phyloP scores from a whole-genome alignment of 345 rosid genomes.

The Schrenkiella parvula region DNA sequence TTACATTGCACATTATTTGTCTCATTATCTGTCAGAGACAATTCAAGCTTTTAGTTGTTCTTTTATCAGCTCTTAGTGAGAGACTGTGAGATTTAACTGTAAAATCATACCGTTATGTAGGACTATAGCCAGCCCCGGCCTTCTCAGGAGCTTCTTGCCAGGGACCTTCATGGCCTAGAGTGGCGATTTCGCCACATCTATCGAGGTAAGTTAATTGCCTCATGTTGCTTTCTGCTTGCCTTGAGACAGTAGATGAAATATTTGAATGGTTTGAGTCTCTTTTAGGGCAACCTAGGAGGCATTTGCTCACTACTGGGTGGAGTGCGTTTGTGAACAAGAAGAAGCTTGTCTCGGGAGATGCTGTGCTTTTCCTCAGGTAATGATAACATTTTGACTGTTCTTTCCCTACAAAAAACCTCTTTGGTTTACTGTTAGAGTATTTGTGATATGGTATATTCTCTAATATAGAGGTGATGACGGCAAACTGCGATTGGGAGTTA shows the following conservation, averaged over 20 bases:
- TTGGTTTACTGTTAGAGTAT: neutral
- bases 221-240: neutral
- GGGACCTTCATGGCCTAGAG: slow-evolving; percentile 92
- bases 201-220: slow-evolving; percentile 49
- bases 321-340: slow-evolving; percentile 97
- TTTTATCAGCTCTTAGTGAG: neutral
- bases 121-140: slow-evolving; percentile 95
- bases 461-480: slow-evolving; percentile 86
- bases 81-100: neutral
- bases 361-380: slow-evolving; percentile 94
- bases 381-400: neutral
- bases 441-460: neutral
- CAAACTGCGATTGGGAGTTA: slow-evolving; percentile 83
- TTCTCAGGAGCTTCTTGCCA: slow-evolving; percentile 95
- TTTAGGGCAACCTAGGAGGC: slow-evolving; percentile 96
- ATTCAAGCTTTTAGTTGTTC: neutral
- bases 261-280: neutral
- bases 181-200: slow-evolving; percentile 98
- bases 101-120: slow-evolving; percentile 37
- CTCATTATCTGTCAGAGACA: neutral
- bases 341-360: slow-evolving; percentile 98
- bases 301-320: slow-evolving; percentile 99
- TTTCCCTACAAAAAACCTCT: neutral
- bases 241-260: neutral
- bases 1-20: neutral